phyloP scores from a whole-genome alignment of 192 early-diverging fungal species.

The Kickxella alabastrina region DNA sequence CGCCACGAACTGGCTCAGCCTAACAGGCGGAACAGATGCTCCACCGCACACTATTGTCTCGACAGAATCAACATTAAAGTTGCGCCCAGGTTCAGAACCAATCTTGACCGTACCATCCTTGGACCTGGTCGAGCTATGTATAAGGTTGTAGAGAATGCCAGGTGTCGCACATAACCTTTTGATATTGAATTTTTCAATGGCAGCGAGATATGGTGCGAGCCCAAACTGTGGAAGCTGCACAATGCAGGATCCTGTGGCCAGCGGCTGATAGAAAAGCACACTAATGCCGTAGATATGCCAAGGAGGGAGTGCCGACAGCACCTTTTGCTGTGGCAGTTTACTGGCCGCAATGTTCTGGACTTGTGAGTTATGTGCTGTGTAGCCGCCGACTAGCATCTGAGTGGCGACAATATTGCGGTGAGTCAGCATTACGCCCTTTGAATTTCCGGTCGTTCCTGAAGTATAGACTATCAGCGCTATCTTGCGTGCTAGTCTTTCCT shows the following conservation, averaged over 20 bases:
- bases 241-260: slow-evolving; percentile 15
- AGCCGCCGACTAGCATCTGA: slow-evolving; percentile 9
- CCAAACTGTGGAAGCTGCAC: slow-evolving; percentile 20
- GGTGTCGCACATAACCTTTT: slow-evolving; percentile 18
- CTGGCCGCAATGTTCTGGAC: not conserved
- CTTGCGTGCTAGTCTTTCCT: not conserved
- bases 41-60: slow-evolving; percentile 30
- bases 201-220: slow-evolving; percentile 8
- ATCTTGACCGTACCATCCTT: not conserved
- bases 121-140: slow-evolving; percentile 4
- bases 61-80: slow-evolving; percentile 20
- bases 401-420: slow-evolving; percentile 33
- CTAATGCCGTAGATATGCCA: slow-evolving; percentile 34
- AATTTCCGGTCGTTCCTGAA: slow-evolving; percentile 36
- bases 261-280: slow-evolving; percentile 32
- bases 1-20: slow-evolving; percentile 5
- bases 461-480: slow-evolving; percentile 33
- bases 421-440: slow-evolving; percentile 38
- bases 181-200: slow-evolving; percentile 19
- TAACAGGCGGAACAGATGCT: slow-evolving; percentile 13
- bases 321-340: not conserved
- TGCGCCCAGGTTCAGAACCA: not conserved
- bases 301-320: slow-evolving; percentile 18
- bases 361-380: not conserved
- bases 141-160: slow-evolving; percentile 4